Base-by-base conservation (phyloP, 2,329 filamentous ascomycete genomes). In the Penicillium occitanis region DNA sequence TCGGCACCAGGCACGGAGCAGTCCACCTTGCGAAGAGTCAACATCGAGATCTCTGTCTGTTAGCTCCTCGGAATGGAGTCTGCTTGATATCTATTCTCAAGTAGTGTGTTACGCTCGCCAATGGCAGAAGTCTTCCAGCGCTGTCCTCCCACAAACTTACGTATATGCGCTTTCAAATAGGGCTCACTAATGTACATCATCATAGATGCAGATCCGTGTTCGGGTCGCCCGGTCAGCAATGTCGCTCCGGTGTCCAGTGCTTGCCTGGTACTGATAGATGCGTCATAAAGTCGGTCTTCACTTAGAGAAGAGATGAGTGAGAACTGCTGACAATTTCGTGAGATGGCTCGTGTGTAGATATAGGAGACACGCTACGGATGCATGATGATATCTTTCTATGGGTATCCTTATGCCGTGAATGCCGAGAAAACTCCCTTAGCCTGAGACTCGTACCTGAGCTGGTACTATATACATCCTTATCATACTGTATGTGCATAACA, bases 301-400 rank as follows among this genome's bases (percentile, higher is more conserved):
- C 14, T 1, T 25, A 30, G 48, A 30, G 22, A 19, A 30, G 17
- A 28, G 22, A 7, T 2, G 22, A 30, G 48, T 13, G 48, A 53
- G 42, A 44, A 19, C 17, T 19, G 25, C 25, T 7, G 25, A 28
- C 8, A 30, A 28, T 25, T 51, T 30, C 5, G 6, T n/a, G 50
- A 10, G n/a, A 51, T 5, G 17, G 11, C 7, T 51, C 25, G 11
- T 28, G 28, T 8, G 13, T n/a, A 30, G 28, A 53, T 53, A 51
- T 28, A 33, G 14, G 50, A 33, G 50, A 53, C 17, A 30, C 48
- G 33, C 60, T 48, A 60, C 25, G 30, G 17, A 62, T 42, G 60
- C 60, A 62, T 28, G 44, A 53, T 62, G 60, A 53, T 53, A 62
- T 62, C 46, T 55, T 55, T 53, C 35, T 35, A 55, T 55, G 28